phyloP scores from a whole-genome alignment of 495 filamentous ascomycete genomes.

The Apodospora peruviana region DNA sequence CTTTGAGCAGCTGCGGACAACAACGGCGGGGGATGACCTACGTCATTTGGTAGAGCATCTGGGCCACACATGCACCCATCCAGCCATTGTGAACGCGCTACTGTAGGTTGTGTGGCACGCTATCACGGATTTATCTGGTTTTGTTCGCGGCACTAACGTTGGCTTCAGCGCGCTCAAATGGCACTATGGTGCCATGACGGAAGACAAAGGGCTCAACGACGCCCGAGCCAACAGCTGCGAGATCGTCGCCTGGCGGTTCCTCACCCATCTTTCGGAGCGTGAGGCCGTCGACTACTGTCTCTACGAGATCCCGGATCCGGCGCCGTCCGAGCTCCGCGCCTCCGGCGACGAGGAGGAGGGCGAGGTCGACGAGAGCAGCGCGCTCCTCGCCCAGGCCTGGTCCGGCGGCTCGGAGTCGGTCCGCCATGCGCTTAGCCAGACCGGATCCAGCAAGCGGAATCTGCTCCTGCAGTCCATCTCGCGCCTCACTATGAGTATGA shows the following conservation, averaged over 20 bases:
- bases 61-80: constrained; percentile 60
- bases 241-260: constrained; percentile 85
- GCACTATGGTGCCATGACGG: constrained; percentile 59
- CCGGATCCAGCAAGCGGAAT: constrained; percentile 21
- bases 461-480: constrained; percentile 41
- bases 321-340: constrained; percentile 5
- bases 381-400: constrained; percentile 27
- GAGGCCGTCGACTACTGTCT: constrained; percentile 81
- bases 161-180: constrained; percentile 66
- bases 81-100: constrained; percentile 68
- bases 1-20: constrained; percentile 74
- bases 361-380: constrained; percentile 34
- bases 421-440: constrained; percentile 8
- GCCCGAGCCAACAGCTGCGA: constrained; percentile 82
- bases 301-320: constrained; percentile 60
- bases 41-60: constrained; percentile 62
- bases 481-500: constrained; percentile 39
- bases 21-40: constrained; percentile 57
- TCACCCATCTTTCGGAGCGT: constrained; percentile 69
- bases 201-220: constrained; percentile 67
- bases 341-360: constrained; percentile 18
- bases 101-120: constrained; percentile 53
- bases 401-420: constrained; percentile 13
- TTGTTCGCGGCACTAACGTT: neutral
- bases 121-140: neutral